Evolutionary conservation across 257 asterid species (phyloP).

Genomic region (Nicotiana tabacum): DNA sequence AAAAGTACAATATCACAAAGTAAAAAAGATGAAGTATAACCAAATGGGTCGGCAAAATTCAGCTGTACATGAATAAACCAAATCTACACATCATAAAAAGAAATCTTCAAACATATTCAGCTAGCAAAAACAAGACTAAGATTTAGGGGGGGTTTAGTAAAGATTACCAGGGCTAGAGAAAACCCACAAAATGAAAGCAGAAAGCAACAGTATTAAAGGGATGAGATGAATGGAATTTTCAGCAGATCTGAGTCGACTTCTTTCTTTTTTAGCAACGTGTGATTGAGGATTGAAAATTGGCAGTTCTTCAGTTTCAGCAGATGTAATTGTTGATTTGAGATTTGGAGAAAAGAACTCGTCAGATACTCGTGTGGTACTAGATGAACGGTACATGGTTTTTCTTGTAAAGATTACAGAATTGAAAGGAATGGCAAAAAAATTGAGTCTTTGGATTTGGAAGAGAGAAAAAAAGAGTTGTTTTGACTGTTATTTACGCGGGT

Average conservation of each 20-base stretch:
- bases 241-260: conserved; percentile 60
- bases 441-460: background rate
- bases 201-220: conserved; percentile 52
- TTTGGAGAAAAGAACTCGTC: conserved; percentile 49
- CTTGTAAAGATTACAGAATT: background rate
- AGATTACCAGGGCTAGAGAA: conserved; percentile 56
- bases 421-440: background rate
- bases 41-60: background rate
- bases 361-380: conserved; percentile 55
- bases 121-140: no score
- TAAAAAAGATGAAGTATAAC: background rate
- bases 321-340: conserved; percentile 11
- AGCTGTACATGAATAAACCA: background rate
- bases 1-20: background rate
- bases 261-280: conserved; percentile 50
- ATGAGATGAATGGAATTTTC: conserved; percentile 65
- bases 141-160: background rate
- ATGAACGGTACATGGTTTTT: conserved; percentile 46
- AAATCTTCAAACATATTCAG: background rate
- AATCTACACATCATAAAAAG: background rate
- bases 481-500: conserved; percentile 15
- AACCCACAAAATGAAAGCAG: conserved; percentile 58
- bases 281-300: conserved; percentile 56
- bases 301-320: conserved; percentile 22
- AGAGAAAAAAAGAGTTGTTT: background rate